Evolutionary conservation across 2,329 filamentous ascomycete genomes (phyloP).

Genomic region (Diaporthe destruens): DNA sequence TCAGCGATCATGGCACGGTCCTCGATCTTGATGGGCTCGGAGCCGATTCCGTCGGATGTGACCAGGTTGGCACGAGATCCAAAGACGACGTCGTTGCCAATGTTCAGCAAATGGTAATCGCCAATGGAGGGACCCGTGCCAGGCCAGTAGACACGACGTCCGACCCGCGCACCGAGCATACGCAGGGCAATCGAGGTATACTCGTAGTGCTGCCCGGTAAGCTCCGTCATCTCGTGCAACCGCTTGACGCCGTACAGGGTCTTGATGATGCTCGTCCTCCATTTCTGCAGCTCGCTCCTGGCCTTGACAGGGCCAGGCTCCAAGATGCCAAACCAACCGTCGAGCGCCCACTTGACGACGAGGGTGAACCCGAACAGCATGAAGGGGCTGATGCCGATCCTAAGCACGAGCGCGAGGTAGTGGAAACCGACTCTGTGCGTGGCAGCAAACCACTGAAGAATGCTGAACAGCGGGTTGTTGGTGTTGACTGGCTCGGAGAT

Average conservation of each 20-base stretch:
- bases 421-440: conserved; percentile 62
- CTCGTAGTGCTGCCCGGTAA: conserved; percentile 69
- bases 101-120: conserved; percentile 67
- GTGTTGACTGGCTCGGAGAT: conserved; percentile 50
- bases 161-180: conserved; percentile 64
- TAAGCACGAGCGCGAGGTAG: conserved; percentile 60
- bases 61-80: conserved; percentile 67
- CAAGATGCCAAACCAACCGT: conserved; percentile 55
- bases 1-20: conserved; percentile 69
- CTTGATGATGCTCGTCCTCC: conserved; percentile 59
- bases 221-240: conserved; percentile 61
- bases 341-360: conserved; percentile 55
- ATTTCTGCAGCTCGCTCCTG: conserved; percentile 55
- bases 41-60: conserved; percentile 64
- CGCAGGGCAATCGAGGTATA: conserved; percentile 64
- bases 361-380: conserved; percentile 59
- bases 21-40: conserved; percentile 60
- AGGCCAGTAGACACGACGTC: conserved; percentile 68
- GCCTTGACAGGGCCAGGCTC: conserved; percentile 49
- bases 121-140: conserved; percentile 66
- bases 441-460: conserved; percentile 63
- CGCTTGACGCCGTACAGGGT: conserved; percentile 57
- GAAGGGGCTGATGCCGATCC: conserved; percentile 56
- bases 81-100: conserved; percentile 71
- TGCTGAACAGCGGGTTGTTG: conserved; percentile 54